Base-by-base conservation (phyloP, 2,329 filamentous ascomycete genomes). In the Botryotinia calthae region DNA sequence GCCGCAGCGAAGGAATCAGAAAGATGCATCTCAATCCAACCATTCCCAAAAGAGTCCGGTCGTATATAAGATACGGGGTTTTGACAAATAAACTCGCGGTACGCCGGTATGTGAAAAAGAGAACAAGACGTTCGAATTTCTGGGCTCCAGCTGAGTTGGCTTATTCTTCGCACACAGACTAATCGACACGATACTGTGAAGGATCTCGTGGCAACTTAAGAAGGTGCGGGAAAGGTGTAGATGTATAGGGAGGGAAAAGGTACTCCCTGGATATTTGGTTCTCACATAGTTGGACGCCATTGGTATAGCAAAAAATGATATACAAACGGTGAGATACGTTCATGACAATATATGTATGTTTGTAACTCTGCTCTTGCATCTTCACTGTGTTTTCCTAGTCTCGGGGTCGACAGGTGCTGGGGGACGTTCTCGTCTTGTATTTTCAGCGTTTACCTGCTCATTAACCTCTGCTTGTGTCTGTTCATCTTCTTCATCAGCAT, bases 81-180 rank as follows among this genome's bases (percentile, higher is more conserved):
- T 74, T 76, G 75, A 75, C 70, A 72, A 72, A 76, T 62, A 73
- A 76, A 75, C 76, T 71, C 73, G 73, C 76, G 77, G 79, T 73
- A 76, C 74, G 70, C 74, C 75, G 73, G 62, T 72, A 69, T 75
- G 69, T 73, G 79, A 81, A 79, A 79, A 73, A 20, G 51, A 78
- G 79, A 79, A 81, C 80, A 81, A 79, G 77, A 81, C 80, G 80
- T 77, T 78, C 79, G 75, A 68, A 73, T 78, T 77, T 79, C 79
- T 75, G 77, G 79, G 79, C 80, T 80, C 79, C 79, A 80, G 79
- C 77, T 69, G 74, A 79, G 64, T 69, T 77, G 76, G 73, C 66
- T 81, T 72, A 74, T 78, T 97, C 87, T 97, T 86, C 93, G 94
- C 94, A 97, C 92, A 90, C 89, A 93, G 94, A 97, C 94, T 96